These are phyloP conservation scores for Pythium volutum DNA, from an alignment of 352 stramenopile species.

Conservation along the genomic window DNA sequence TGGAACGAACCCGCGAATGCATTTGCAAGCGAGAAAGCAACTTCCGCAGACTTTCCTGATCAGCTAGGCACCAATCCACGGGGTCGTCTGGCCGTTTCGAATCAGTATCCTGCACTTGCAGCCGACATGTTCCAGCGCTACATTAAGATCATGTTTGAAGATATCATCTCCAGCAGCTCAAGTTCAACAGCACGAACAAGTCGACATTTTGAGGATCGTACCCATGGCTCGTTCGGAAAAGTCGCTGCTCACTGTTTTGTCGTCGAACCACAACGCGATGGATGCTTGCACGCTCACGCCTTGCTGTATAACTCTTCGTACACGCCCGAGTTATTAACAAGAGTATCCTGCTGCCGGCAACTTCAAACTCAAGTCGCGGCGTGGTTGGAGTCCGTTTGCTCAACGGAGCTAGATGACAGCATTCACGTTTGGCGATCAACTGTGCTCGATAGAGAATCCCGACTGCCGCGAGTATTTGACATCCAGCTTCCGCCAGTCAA, in stretches of 20 bases:
- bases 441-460: not conserved
- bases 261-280: constrained; percentile 23
- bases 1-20: not conserved
- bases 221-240: not conserved
- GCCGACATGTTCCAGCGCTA: constrained; percentile 7
- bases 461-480: not conserved
- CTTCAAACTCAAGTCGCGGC: not conserved
- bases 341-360: not conserved
- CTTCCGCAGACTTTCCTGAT: constrained; percentile 7
- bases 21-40: no score
- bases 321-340: constrained; percentile 9
- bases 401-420: not conserved
- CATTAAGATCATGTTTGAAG: constrained; percentile 1
- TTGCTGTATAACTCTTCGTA: constrained; percentile 11
- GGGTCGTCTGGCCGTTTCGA: constrained; percentile 3
- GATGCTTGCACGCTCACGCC: constrained; percentile 22
- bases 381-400: constrained; percentile 1
- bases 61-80: not conserved
- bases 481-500: not conserved
- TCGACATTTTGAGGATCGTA: constrained; percentile 6
- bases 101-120: constrained; percentile 11
- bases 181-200: not conserved
- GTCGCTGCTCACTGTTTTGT: constrained; percentile 18
- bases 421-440: not conserved
- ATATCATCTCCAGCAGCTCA: not conserved